Evolutionary conservation across 306 rosid species (phyloP).

Genomic region (Bauhinia variegata): DNA sequence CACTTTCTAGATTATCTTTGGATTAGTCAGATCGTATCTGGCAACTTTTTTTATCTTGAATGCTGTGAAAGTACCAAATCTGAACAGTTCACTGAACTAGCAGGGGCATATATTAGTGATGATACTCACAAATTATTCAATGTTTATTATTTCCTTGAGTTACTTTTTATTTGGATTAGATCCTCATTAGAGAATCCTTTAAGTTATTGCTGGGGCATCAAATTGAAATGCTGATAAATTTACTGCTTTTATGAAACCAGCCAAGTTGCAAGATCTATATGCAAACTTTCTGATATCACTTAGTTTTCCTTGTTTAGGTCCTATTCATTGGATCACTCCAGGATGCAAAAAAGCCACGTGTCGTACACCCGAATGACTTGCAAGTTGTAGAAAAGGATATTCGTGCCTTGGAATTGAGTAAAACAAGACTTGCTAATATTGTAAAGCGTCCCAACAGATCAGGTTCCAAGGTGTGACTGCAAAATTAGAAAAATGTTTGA

Average conservation of each 20-base stretch:
- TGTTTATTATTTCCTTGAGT: not conserved
- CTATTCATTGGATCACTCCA: constrained; percentile 73
- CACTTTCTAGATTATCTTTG: not conserved
- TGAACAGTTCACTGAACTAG: too few relatives aligned
- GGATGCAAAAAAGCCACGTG: constrained; percentile 41
- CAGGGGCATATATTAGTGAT: not conserved
- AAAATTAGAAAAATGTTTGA: constrained; percentile 18
- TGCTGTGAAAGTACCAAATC: too few relatives aligned
- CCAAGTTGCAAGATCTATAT: constrained; percentile 18
- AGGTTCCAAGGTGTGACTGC: constrained; percentile 72
- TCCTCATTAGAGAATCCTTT: not conserved
- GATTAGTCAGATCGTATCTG: not conserved
- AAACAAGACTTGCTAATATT: constrained; percentile 58
- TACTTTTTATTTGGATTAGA: not conserved
- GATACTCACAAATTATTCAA: not conserved
- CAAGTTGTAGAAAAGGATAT: constrained; percentile 55
- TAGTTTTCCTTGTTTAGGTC: constrained; percentile 56
- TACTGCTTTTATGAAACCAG: constrained; percentile 6
- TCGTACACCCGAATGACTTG: constrained; percentile 37
- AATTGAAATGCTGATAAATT: not conserved
- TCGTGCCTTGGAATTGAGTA: constrained; percentile 46
- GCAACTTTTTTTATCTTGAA: too few relatives aligned
- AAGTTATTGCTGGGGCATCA: not conserved
- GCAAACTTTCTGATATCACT: constrained; percentile 16
- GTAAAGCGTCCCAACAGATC: constrained; percentile 66